phyloP scores from a whole-genome alignment of 73 alveolate genomes.

The Blepharisma stoltei region DNA sequence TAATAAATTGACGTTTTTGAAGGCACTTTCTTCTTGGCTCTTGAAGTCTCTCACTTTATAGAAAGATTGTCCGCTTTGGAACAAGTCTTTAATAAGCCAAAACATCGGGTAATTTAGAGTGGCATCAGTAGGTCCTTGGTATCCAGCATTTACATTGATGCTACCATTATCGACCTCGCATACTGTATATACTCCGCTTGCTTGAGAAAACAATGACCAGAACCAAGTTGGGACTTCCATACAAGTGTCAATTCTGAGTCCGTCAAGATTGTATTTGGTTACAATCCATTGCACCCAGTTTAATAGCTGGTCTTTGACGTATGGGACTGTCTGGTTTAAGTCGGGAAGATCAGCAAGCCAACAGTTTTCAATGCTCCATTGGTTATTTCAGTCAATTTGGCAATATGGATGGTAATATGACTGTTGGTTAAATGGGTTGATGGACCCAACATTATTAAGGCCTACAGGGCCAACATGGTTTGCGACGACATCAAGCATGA shows the following conservation, averaged over 20 bases:
- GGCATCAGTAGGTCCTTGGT: slow-evolving; percentile 62
- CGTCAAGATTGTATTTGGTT: slow-evolving; percentile 64
- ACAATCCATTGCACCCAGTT: slow-evolving; percentile 54
- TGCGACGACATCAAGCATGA: slow-evolving; percentile 66
- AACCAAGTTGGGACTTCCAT: slow-evolving; percentile 55
- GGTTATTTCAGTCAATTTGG: slow-evolving; percentile 54
- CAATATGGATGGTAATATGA: slow-evolving; percentile 81
- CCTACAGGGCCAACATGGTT: slow-evolving; percentile 59
- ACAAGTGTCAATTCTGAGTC: slow-evolving; percentile 72
- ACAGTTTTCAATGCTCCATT: slow-evolving; percentile 39
- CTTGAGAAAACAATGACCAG: slow-evolving; percentile 49
- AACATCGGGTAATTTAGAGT: slow-evolving; percentile 79
- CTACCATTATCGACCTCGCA: slow-evolving; percentile 53
- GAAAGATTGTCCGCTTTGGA: slow-evolving; percentile 42
- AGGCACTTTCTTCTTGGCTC: no score
- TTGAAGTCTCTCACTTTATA: not conserved
- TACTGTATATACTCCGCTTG: slow-evolving; percentile 50
- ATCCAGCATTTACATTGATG: slow-evolving; percentile 43
- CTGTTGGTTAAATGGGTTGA: slow-evolving; percentile 62
- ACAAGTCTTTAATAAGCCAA: slow-evolving; percentile 67
- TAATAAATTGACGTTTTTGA: slow-evolving; percentile 30
- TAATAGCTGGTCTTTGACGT: slow-evolving; percentile 47
- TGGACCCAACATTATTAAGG: not conserved
- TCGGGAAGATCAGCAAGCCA: slow-evolving; percentile 60
- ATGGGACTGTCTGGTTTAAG: slow-evolving; percentile 48